Conservation (phyloP, 257 asterid genomes). For the Gentiana straminea region DNA sequence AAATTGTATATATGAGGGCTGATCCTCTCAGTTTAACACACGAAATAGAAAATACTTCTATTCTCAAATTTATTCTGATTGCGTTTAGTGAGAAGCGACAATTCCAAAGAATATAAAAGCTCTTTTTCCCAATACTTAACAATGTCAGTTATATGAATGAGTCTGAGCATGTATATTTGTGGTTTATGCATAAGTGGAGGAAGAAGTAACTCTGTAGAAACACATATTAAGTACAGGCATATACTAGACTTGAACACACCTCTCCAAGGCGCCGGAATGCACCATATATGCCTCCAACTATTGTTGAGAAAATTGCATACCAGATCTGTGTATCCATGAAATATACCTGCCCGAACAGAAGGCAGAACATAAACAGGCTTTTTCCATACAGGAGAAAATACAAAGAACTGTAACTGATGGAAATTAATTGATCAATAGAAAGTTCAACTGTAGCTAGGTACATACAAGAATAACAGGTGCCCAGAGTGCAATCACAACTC, state of each 20-base stretch:
- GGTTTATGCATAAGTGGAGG: neutral
- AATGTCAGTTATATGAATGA: no score
- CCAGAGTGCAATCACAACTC: constrained; percentile 95
- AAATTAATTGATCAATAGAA: neutral
- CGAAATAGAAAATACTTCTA: no score
- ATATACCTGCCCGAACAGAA: constrained; percentile 56
- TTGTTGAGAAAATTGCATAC: constrained; percentile 98
- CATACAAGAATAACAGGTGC: constrained; percentile 80
- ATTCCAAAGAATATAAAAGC: no score
- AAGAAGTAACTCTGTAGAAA: neutral
- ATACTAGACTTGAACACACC: constrained; percentile 37
- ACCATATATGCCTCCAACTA: constrained; percentile 96
- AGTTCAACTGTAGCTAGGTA: constrained; percentile 17
- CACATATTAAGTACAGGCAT: neutral
- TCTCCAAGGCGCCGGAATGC: constrained; percentile 99
- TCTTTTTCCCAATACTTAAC: no score
- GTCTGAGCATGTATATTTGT: neutral
- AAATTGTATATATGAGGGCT: no score
- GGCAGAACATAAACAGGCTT: neutral
- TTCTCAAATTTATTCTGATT: no score
- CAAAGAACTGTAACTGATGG: constrained; percentile 12
- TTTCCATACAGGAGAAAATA: neutral
- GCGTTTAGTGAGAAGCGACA: no score
- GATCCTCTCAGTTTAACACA: no score
- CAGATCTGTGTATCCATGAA: constrained; percentile 97